Evolutionary conservation across 495 filamentous ascomycete genomes (phyloP).

Genomic region (Neurospora sp.): DNA sequence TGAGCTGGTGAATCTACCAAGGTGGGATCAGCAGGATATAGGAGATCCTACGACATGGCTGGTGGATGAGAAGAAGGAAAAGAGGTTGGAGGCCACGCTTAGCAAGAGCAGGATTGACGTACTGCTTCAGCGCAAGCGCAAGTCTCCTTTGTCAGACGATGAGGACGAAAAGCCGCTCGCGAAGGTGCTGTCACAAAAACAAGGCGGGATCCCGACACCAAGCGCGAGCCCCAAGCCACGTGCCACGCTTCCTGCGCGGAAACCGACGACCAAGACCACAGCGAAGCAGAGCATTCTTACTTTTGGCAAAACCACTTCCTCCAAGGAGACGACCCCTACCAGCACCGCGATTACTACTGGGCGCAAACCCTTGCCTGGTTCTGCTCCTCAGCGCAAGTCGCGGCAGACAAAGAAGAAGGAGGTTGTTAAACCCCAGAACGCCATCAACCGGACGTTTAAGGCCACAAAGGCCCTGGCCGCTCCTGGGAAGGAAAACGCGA

Average conservation of each 20-base stretch:
- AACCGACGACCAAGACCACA: slow-evolving; percentile 16
- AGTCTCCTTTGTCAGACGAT: slow-evolving; percentile 15
- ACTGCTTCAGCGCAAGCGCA: slow-evolving; percentile 23
- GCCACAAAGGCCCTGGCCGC: slow-evolving; percentile 24
- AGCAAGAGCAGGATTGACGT: slow-evolving; percentile 30
- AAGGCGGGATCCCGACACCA: slow-evolving; percentile 53
- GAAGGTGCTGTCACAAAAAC: slow-evolving; percentile 10
- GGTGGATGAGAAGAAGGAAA: slow-evolving; percentile 30
- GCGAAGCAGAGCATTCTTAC: slow-evolving; percentile 31
- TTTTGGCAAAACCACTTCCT: slow-evolving; percentile 10
- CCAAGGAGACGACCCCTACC: slow-evolving; percentile 5
- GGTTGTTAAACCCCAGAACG: slow-evolving; percentile 21
- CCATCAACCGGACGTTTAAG: slow-evolving; percentile 31
- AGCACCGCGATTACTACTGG: background rate
- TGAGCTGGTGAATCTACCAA: slow-evolving; percentile 57
- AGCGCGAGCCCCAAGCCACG: slow-evolving; percentile 45
- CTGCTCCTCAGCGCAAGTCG: slow-evolving; percentile 20
- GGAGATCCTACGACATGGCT: slow-evolving; percentile 27
- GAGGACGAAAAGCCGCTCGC: slow-evolving; percentile 8
- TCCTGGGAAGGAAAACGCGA: slow-evolving; percentile 8
- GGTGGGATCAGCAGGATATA: slow-evolving; percentile 58
- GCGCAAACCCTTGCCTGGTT: slow-evolving; percentile 13
- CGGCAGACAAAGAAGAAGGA: slow-evolving; percentile 28
- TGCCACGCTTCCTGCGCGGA: slow-evolving; percentile 30
- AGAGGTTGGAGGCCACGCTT: slow-evolving; percentile 18